Base-by-base conservation (phyloP, 1,284 basidiomycete species). In the Exobasidium cylindrosporum region DNA sequence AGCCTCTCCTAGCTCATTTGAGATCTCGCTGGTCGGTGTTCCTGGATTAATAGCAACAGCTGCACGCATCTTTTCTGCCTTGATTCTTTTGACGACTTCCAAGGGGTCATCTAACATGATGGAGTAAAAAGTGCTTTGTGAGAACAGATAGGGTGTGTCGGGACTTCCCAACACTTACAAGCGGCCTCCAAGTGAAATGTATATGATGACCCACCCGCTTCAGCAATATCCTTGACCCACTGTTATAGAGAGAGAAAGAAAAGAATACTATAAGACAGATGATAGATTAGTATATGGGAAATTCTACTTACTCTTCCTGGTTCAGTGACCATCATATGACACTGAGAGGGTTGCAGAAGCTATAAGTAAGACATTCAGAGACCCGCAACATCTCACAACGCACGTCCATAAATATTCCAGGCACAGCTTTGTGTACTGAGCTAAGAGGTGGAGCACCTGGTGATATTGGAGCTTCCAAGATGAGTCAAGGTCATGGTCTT, bases 311-410 rank as follows among this genome's bases (percentile, higher is more conserved):
- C 93, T 84, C 89, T 88, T 73, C 90, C 89, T 1, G 96, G 96
- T 65, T 97, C 85, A 0, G 93, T 82, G 17, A 99, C 96, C 96
- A 99, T 99, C 96, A 98, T 98, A 83, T 99, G 96, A 82, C 94
- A 59, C 6, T 29, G 58, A 14, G 23, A 13, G 26, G 24, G 50
- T n/a, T n/a, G 14, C 46, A 29, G 24, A 14, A 14, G 11, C 1
- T 21, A 57, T 26, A 13, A 31, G 23, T 46, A 60, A 26, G 29
- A 24, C 49, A 6, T 32, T 21, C 28, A 17, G 5, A 29, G 6
- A 4, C 14, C 31, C 14, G 35, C 35, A 40, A 10, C 35, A 40
- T 10, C 35, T 40, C 35, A 7, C 40, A 1, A 30, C 28, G 10
- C 47, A 40, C 58, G 45, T 99, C 96, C 95, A 99, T 98, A 83